Conservation (phyloP, 306 rosid genomes). For the Quercus ilex region DNA sequence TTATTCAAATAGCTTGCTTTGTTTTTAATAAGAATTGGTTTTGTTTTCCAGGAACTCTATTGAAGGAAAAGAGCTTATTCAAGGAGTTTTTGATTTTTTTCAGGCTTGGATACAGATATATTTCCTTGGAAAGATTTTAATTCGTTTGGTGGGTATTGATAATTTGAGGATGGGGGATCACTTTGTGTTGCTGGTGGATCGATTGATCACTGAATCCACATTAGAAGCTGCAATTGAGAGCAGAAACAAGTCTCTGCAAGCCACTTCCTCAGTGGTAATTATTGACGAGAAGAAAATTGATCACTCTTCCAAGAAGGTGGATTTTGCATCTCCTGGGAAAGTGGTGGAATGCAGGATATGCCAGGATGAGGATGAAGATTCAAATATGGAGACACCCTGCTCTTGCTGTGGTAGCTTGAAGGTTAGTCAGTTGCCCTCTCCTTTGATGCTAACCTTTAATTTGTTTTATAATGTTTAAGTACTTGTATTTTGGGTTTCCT, state of each 20-base stretch:
- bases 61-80: conserved; percentile 20
- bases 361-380: conserved; percentile 90
- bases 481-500: neutral
- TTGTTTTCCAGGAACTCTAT: conserved; percentile 29
- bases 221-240: conserved; percentile 87
- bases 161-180: conserved; percentile 80
- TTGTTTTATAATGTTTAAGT: conserved; percentile 5
- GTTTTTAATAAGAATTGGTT: conserved; percentile 9
- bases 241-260: conserved; percentile 54
- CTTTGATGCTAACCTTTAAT: neutral
- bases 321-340: conserved; percentile 40
- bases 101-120: neutral
- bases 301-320: conserved; percentile 34
- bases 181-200: conserved; percentile 86
- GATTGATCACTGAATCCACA: conserved; percentile 88
- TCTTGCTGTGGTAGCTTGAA: conserved; percentile 94
- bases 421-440: conserved; percentile 37
- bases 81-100: conserved; percentile 8
- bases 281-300: conserved; percentile 35
- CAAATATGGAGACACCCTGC: conserved; percentile 95
- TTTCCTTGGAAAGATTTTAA: conserved; percentile 12
- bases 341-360: conserved; percentile 88
- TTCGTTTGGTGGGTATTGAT: conserved; percentile 17
- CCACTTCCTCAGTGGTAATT: conserved; percentile 42
- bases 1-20: conserved; percentile 14